Conservation (phyloP, 164 flowering plant species). For the Vitis riparia region DNA sequence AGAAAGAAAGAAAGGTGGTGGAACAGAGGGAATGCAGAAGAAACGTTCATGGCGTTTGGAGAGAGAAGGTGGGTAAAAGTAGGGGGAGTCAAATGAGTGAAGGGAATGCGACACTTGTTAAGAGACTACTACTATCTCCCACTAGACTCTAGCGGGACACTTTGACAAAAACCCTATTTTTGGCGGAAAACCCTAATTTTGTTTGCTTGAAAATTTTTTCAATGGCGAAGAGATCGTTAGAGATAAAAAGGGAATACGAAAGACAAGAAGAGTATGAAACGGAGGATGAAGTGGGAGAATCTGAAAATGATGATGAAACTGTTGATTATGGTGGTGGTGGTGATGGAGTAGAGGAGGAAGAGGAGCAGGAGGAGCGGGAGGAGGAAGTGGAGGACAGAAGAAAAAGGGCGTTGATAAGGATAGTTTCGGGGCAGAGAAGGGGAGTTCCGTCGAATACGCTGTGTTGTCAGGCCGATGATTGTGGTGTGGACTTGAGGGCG, state of each 20-base stretch:
- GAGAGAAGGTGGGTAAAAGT: too few species aligned
- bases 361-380: background rate
- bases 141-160: too few species aligned
- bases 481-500: conserved; percentile 4
- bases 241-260: background rate
- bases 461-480: conserved; percentile 14
- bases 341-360: too few species aligned
- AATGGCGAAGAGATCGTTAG: conserved; percentile 11
- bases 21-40: too few species aligned
- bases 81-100: too few species aligned
- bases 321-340: too few species aligned
- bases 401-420: background rate
- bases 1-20: too few species aligned
- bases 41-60: too few species aligned
- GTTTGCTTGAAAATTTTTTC: background rate
- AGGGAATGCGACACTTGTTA: too few species aligned
- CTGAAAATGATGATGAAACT: background rate
- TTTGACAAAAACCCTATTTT: too few species aligned
- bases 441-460: background rate
- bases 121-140: too few species aligned
- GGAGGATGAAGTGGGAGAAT: background rate
- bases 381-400: background rate
- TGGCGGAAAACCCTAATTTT: too few species aligned
- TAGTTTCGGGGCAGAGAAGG: background rate
- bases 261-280: background rate